Evolutionary conservation across 306 rosid species (phyloP), one percentile per base, ranked within the genome.

Genomic region (Prunus padus): DNA sequence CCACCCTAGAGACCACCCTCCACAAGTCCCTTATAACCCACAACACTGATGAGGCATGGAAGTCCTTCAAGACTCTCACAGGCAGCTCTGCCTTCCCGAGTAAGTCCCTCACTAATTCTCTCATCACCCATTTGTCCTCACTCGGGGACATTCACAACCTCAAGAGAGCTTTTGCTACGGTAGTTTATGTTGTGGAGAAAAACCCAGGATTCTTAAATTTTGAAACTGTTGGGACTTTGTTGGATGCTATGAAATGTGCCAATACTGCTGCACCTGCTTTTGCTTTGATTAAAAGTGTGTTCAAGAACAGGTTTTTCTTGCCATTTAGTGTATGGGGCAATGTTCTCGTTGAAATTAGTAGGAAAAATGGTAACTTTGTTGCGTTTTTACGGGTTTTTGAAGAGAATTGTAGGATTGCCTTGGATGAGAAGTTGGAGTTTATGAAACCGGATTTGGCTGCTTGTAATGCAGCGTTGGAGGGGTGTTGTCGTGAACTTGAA

Each of bases 391-490:
- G 89, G 61, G 79, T 90, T 77, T 96, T 89, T 52, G 86, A 90
- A 68, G 93, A 92, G 86, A 88, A 76, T 59, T 92, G 96, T 82
- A 80, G 86, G 87, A 77, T 92, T 84, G 92, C 92, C 67, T 65
- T 71, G 65, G 88, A 85, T 69, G 99, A 96, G 90, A 88, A 84
- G 76, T 5, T 96, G 74, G 89, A 80, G 30, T 83, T 82, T 71
- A 82, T 92, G 99, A 88, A 78, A 47, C 98, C 93, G 33, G 91
- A 89, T 80, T 83, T 92, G 83, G 74, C 37, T 16, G 96, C 92
- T 67, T 96, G 98, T 56, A 92, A 96, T 86, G 97, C 96, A 0
- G 97, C 98, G 0, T 65, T 96, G 52, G 92, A 90, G 79, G 98
- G 89, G 42, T 95, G 92, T 81, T 96, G 98, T 73, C 59, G 67